Percentiles rank a stretch among this genome's conserved stretches.
Conservation (phyloP, 2,329 filamentous ascomycete genomes). For the Lasiodiplodia sp. region DNA sequence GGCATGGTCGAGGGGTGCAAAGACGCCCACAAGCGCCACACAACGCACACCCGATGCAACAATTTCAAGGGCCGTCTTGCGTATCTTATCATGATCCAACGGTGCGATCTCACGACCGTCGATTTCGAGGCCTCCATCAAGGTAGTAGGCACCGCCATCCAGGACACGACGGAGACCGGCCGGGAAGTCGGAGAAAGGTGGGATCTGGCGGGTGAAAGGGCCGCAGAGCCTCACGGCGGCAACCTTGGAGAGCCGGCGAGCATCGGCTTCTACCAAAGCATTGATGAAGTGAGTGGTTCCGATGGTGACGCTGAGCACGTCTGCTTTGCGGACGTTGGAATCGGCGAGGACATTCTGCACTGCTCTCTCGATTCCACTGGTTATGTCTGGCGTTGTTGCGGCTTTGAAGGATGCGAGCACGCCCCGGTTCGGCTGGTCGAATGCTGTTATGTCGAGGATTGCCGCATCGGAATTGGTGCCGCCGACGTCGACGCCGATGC, state of each 20-base stretch:
- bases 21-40: conserved; percentile 56
- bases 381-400: conserved; percentile 50
- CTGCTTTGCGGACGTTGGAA: conserved; percentile 34
- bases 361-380: conserved; percentile 49
- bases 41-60: conserved; percentile 46
- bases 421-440: conserved; percentile 36
- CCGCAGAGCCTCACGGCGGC: conserved; percentile 64
- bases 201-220: conserved; percentile 59
- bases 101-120: conserved; percentile 56
- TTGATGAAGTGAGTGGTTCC: conserved; percentile 66
- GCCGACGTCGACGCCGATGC: conserved; percentile 48
- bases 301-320: conserved; percentile 31
- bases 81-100: conserved; percentile 50
- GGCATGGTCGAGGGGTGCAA: conserved; percentile 55
- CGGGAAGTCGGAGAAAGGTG: conserved; percentile 63
- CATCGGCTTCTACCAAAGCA: conserved; percentile 63
- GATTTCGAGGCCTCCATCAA: conserved; percentile 49
- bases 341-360: conserved; percentile 46
- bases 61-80: conserved; percentile 44
- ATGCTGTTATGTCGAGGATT: conserved; percentile 39
- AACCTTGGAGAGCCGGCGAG: conserved; percentile 56
- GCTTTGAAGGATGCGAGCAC: conserved; percentile 41
- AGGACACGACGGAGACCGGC: conserved; percentile 56
- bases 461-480: conserved; percentile 49
- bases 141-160: conserved; percentile 50